Conservation (phyloP, 1,139 yeast species). For the Debaryomyces sp. region DNA sequence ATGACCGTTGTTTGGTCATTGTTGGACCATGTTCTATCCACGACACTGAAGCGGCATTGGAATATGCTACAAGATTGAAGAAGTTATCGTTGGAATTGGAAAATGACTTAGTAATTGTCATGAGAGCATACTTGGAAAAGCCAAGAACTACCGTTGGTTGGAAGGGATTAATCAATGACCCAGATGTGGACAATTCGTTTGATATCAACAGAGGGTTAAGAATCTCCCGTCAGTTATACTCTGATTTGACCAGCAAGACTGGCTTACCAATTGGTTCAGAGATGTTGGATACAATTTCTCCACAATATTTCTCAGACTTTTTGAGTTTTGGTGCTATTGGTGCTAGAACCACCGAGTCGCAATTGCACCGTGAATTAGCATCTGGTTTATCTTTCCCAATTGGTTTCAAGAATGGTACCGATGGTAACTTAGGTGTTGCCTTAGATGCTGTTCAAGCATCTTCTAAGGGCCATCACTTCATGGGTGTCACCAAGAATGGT, state of each 20-base stretch:
- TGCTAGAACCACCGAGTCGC: constrained; percentile 98
- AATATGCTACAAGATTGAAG: constrained; percentile 75
- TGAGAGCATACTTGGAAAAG: constrained; percentile 97
- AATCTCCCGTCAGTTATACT: constrained; percentile 82
- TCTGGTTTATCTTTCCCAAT: constrained; percentile 97
- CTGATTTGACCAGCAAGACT: constrained; percentile 74
- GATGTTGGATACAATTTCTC: constrained; percentile 97
- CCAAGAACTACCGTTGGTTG: constrained; percentile 99
- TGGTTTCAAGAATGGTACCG: constrained; percentile 98
- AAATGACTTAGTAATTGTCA: constrained; percentile 78
- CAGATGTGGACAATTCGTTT: constrained; percentile 89
- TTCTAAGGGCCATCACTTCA: constrained; percentile 88
- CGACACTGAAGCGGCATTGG: constrained; percentile 86
- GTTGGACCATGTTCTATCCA: constrained; percentile 97
- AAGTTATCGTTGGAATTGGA: constrained; percentile 67
- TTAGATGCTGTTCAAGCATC: constrained; percentile 94
- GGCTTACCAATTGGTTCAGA: constrained; percentile 90
- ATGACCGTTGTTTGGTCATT: constrained; percentile 83
- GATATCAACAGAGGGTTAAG: constrained; percentile 94
- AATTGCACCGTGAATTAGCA: constrained; percentile 94
- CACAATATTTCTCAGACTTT: constrained; percentile 93
- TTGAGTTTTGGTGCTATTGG: constrained; percentile 97
- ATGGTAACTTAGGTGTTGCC: constrained; percentile 91
- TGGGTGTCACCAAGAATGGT: constrained; percentile 97
- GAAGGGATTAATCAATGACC: constrained; percentile 98